Base-by-base conservation (phyloP, 2,329 filamentous ascomycete species). In the Curvularia lunata region DNA sequence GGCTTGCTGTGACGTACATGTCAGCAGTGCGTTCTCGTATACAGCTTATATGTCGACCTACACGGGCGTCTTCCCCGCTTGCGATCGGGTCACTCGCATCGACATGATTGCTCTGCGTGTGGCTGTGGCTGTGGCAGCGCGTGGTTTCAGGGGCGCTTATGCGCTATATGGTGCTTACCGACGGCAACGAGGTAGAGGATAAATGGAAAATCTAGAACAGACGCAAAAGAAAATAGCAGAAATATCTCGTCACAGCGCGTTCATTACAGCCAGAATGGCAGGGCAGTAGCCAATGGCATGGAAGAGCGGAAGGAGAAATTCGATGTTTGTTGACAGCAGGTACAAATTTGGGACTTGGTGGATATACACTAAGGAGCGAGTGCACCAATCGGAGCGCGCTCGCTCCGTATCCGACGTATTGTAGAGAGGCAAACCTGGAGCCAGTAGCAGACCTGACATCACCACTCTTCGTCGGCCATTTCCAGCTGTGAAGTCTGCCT, bases 11-110 rank as follows among this genome's bases (percentile, higher is more conserved):
- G 25, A 46, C 32, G 45, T 59, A 52, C 54, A 62, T 50, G 63
- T 76, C 59, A 74, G 68, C 63, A 58, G 58, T 41, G 43, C 43
- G 12, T 42, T n/a, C 28, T 37, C 13, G 18, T 30, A 16, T 47
- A 27, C 50, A 47, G 6, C 19, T 18, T 13, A 30, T 10, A 30
- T 7, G 25, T 41, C 25, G 27, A 65, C 78, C 69, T 69, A 82
- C 81, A 73, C 78, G 38, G 80, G 80, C 51, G 80, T 82, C 68
- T 79, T 81, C 60, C 81, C 81, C 32, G 80, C 79, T 72, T 80
- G 77, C 48, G 78, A 81, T 32, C 81, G 76, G 55, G 81, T 83
- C 56, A 81, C 72, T 64, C 75, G 69, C 66, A 72, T 64, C 37
- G 74, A 71, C 75, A 78, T 78, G 64, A 56, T 63, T 61, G 49